phyloP scores from a whole-genome alignment of 257 asterid genomes.

The Solanum sejunctum region DNA sequence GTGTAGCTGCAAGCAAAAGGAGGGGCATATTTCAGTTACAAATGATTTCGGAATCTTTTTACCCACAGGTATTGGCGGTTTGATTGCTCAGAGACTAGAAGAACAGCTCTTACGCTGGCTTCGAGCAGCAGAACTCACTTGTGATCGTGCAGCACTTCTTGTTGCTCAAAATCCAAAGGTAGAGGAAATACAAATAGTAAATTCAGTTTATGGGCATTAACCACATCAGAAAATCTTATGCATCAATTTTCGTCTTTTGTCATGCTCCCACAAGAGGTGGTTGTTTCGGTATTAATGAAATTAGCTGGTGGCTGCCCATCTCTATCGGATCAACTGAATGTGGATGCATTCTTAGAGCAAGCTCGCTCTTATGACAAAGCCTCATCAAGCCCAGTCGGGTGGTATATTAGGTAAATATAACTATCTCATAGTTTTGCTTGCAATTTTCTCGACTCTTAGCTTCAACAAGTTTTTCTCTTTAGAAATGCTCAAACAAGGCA shows the following conservation, averaged over 20 bases:
- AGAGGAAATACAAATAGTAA: conserved; percentile 3
- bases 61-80: conserved; percentile 61
- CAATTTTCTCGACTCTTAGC: background rate
- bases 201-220: background rate
- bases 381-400: conserved; percentile 85
- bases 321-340: conserved; percentile 77
- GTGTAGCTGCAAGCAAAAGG: background rate
- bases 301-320: conserved; percentile 99
- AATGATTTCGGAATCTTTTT: background rate
- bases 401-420: conserved; percentile 70
- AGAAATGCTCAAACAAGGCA: conserved; percentile 96
- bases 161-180: conserved; percentile 96
- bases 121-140: conserved; percentile 94
- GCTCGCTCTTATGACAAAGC: conserved; percentile 94
- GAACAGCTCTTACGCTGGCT: conserved; percentile 95
- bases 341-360: conserved; percentile 95
- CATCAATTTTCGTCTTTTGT: conserved; percentile 8
- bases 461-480: conserved; percentile 3
- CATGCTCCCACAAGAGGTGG: conserved; percentile 87
- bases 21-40: background rate
- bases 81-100: conserved; percentile 83
- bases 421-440: background rate
- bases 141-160: conserved; percentile 94
- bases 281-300: conserved; percentile 92
- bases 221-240: conserved; percentile 5